phyloP scores from a whole-genome alignment of 139 green algal species.

The Micromonas pusilla region DNA sequence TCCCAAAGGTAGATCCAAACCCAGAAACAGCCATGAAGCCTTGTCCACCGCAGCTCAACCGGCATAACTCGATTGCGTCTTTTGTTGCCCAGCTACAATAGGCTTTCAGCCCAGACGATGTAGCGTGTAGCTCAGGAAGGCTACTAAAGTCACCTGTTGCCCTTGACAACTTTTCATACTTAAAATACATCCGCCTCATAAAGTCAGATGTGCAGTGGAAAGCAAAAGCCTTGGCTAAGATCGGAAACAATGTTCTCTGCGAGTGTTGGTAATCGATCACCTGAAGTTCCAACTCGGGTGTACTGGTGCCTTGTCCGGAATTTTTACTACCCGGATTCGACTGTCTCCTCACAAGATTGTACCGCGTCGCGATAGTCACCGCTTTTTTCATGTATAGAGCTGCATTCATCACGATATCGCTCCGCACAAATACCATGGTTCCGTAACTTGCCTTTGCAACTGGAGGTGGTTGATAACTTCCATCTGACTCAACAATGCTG shows the following conservation, averaged over 20 bases:
- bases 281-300: background rate
- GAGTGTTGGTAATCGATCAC: conserved; percentile 29
- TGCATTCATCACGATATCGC: conserved; percentile 79
- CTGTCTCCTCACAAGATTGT: conserved; percentile 38
- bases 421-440: conserved; percentile 21
- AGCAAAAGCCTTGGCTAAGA: conserved; percentile 21
- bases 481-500: conserved; percentile 52
- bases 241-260: conserved; percentile 22
- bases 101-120: conserved; percentile 30
- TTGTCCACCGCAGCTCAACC: conserved; percentile 33
- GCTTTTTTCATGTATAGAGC: conserved; percentile 72
- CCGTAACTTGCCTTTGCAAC: conserved; percentile 46
- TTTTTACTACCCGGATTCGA: conserved; percentile 9
- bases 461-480: conserved; percentile 56
- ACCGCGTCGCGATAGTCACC: conserved; percentile 59
- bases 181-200: conserved; percentile 30
- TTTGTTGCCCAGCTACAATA: conserved; percentile 31
- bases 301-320: no score
- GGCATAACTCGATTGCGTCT: conserved; percentile 31
- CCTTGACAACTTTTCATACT: conserved; percentile 6
- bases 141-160: background rate
- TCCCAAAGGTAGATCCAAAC: conserved; percentile 20
- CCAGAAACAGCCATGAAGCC: conserved; percentile 28
- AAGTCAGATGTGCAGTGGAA: conserved; percentile 22
- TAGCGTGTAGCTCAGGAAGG: conserved; percentile 29